Conservation (phyloP, 2,329 filamentous ascomycete genomes). For the Podosphaera fusca region DNA sequence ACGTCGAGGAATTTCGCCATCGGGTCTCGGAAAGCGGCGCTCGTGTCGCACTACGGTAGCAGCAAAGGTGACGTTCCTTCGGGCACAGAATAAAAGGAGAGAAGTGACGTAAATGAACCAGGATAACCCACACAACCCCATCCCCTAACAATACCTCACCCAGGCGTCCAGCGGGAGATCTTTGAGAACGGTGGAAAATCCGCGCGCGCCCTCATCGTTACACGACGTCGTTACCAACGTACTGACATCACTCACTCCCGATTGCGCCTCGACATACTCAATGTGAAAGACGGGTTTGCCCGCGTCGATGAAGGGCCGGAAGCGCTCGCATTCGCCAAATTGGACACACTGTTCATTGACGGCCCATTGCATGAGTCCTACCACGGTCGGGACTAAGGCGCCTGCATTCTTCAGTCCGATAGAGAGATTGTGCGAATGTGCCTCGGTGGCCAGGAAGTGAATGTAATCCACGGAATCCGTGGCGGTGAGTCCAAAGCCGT, state of each 20-base stretch:
- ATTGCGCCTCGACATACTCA: constrained; percentile 34
- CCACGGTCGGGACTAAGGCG: constrained; percentile 27
- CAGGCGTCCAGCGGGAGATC: constrained; percentile 5
- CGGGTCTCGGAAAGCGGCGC: no score
- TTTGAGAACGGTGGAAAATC: constrained; percentile 9
- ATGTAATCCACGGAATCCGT: constrained; percentile 35
- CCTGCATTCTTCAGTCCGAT: constrained; percentile 49
- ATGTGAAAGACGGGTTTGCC: constrained; percentile 52
- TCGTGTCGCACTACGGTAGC: no score
- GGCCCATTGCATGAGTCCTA: constrained; percentile 34
- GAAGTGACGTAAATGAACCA: not conserved
- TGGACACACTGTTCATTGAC: constrained; percentile 49
- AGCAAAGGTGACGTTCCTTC: no score
- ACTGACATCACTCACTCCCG: not conserved
- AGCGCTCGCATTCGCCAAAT: constrained; percentile 34
- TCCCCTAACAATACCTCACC: constrained; percentile 5
- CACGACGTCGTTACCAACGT: not conserved
- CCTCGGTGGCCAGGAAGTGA: constrained; percentile 32
- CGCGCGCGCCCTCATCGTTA: constrained; percentile 2
- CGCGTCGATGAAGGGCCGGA: constrained; percentile 31
- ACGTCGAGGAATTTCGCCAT: no score
- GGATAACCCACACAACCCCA: not conserved
- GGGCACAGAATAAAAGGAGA: no score
- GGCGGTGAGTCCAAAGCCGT: constrained; percentile 34
- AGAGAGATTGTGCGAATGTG: constrained; percentile 30